phyloP scores from a whole-genome alignment of 2,329 filamentous ascomycete genomes.

The Colletotrichum sp. region DNA sequence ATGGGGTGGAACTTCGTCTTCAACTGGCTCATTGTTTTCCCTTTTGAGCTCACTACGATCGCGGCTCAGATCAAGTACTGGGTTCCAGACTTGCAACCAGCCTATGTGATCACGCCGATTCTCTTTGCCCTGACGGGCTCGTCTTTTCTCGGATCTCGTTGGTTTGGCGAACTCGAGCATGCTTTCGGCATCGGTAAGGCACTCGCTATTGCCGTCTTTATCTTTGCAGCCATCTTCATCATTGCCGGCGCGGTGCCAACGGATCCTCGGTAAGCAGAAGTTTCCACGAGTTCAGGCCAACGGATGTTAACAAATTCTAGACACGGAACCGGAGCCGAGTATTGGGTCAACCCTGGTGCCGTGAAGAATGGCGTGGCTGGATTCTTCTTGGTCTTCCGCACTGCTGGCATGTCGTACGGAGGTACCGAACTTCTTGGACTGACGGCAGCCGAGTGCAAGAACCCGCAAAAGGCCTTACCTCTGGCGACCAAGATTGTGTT shows the following conservation, averaged over 20 bases:
- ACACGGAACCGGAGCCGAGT: slow-evolving; percentile 35
- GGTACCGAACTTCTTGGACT: slow-evolving; percentile 51
- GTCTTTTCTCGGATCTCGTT: slow-evolving; percentile 50
- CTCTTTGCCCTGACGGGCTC: slow-evolving; percentile 43
- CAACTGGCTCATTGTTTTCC: slow-evolving; percentile 39
- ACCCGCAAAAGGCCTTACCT: slow-evolving; percentile 69
- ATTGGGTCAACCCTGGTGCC: slow-evolving; percentile 54
- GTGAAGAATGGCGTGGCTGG: slow-evolving; percentile 45
- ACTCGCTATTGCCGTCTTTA: slow-evolving; percentile 57
- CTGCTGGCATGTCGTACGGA: slow-evolving; percentile 48
- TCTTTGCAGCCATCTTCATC: slow-evolving; percentile 59
- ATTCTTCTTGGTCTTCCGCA: slow-evolving; percentile 47
- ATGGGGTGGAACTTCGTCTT: slow-evolving; percentile 45
- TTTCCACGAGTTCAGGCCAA: slow-evolving; percentile 28
- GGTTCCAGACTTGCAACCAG: slow-evolving; percentile 25
- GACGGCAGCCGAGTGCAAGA: slow-evolving; percentile 45
- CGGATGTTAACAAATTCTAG: background rate
- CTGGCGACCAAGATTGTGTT: slow-evolving; percentile 82
- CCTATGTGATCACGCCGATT: slow-evolving; percentile 40
- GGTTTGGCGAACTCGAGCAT: slow-evolving; percentile 56
- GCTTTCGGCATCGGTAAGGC: slow-evolving; percentile 57
- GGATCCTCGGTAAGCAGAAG: slow-evolving; percentile 40
- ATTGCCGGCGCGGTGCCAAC: slow-evolving; percentile 52
- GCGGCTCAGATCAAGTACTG: slow-evolving; percentile 33
- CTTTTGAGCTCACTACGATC: slow-evolving; percentile 42